Evolutionary conservation across 495 filamentous ascomycete species (phyloP), one percentile per base, ranked within the genome.

Genomic region (Beverwykella pulmonaria): DNA sequence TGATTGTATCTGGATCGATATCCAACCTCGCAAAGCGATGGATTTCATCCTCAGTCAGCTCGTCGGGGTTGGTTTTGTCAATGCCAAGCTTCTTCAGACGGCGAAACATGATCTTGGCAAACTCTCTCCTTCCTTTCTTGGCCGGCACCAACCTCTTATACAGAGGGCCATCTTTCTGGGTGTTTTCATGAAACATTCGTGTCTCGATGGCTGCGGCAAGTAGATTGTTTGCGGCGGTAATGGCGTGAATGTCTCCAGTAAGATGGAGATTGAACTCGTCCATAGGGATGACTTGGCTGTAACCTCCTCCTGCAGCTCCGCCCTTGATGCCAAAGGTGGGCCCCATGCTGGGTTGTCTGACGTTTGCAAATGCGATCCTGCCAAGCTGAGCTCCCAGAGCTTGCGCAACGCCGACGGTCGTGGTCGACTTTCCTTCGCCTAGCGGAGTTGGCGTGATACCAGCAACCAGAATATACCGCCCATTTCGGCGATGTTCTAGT

Each of bases 281-380:
- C 94, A 98, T 98, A 56, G 94, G 94, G 69, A 98, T 98, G 72
- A 98, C 94, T 77, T 98, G 94, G 76, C 91, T 95, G 82, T 97
- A 98, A 17, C 94, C 94, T 69, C 94, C 94, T 72, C 94, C 94
- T 61, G 94, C 94, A 56, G 94, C 94, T 67, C 94, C 94, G 48
- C 94, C 94, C 80, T 98, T 98, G 82, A 98, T 97, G 72, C 94
- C 94, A 74, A 98, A 98, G 0, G 94, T 98, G 55, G 94, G 94
- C 10, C 94, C 94, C 81, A 97, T 94, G 72, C 91, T 95, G 29
- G 94, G 94, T 79, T 98, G 94, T 52, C 94, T 87, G 55, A 98
- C 94, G 71, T 98, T 98, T 76, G 94, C 93, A 72, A 98, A 98
- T 14, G 86, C 88, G 70, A 98, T 83, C 29, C 90, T 88, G 64